These are phyloP conservation scores for Filobasidium floriforme DNA, from an alignment of 768 basidiomycete genomes.

Conservation along the genomic window DNA sequence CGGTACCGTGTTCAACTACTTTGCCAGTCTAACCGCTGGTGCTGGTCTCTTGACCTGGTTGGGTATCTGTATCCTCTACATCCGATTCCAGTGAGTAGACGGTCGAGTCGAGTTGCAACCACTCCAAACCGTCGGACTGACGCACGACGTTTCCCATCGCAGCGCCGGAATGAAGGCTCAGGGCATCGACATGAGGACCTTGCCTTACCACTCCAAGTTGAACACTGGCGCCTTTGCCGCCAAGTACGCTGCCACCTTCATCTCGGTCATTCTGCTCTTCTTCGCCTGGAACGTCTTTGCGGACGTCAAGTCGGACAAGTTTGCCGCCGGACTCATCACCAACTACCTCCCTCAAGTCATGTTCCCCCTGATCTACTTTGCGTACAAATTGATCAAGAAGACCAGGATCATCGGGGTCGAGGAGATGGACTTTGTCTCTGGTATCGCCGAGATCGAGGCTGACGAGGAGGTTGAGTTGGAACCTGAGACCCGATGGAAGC, in stretches of 20 bases:
- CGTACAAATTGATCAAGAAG: slow-evolving; percentile 55
- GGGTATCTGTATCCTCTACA: slow-evolving; percentile 65
- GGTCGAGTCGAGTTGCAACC: background rate
- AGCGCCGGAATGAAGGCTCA: slow-evolving; percentile 62
- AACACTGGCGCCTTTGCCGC: slow-evolving; percentile 49
- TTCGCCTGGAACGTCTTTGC: slow-evolving; percentile 49
- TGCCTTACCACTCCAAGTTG: slow-evolving; percentile 63
- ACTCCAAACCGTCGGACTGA: too few relatives aligned
- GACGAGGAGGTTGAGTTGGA: slow-evolving; percentile 54
- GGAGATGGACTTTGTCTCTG: slow-evolving; percentile 78
- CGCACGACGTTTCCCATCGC: too few relatives aligned
- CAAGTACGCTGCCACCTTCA: slow-evolving; percentile 42
- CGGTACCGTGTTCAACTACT: slow-evolving; percentile 67
- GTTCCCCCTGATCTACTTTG: slow-evolving; percentile 65
- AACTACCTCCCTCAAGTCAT: slow-evolving; percentile 55
- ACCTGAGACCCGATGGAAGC: slow-evolving; percentile 60
- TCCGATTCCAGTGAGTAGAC: slow-evolving; percentile 55
- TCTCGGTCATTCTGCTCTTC: slow-evolving; percentile 43
- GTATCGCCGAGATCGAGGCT: slow-evolving; percentile 63
- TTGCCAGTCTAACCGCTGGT: slow-evolving; percentile 61
- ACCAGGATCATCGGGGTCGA: slow-evolving; percentile 49
- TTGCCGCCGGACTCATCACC: slow-evolving; percentile 63
- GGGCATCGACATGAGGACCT: slow-evolving; percentile 60
- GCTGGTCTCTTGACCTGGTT: slow-evolving; percentile 65
- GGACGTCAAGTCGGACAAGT: slow-evolving; percentile 11